phyloP scores from a whole-genome alignment of 805 yeast species.

The Saccharomycopsis synnaedendra region DNA sequence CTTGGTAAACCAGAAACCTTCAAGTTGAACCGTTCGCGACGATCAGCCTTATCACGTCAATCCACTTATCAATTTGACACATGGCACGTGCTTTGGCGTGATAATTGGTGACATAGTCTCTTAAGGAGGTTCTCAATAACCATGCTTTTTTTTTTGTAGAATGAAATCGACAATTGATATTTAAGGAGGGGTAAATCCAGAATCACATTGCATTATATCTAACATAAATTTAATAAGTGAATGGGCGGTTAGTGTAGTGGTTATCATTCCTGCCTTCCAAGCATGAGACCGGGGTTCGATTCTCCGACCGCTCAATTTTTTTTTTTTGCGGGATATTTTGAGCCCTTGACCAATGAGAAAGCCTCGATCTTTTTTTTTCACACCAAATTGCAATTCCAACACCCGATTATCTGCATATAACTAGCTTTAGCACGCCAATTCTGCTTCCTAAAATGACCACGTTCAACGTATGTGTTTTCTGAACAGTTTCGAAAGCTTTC shows the following conservation, averaged over 20 bases:
- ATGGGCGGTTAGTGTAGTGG: slow-evolving; percentile 14
- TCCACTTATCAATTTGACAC: too few species aligned
- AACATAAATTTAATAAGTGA: too few species aligned
- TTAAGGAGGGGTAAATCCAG: too few species aligned
- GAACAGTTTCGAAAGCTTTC: not conserved
- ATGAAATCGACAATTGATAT: too few species aligned
- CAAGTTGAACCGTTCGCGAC: too few species aligned
- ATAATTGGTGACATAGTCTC: too few species aligned
- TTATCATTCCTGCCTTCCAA: slow-evolving; percentile 18
- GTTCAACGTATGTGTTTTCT: not conserved
- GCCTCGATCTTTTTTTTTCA: not conserved
- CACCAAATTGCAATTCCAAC: not conserved
- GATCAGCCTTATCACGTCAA: too few species aligned
- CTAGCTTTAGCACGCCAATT: not conserved
- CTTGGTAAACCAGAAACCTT: too few species aligned
- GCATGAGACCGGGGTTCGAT: slow-evolving; percentile 17
- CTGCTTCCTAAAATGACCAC: slow-evolving; percentile 1
- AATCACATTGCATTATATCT: too few species aligned
- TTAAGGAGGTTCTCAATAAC: too few species aligned
- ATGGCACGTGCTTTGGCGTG: too few species aligned
- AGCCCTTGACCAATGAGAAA: not conserved
- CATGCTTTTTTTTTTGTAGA: too few species aligned
- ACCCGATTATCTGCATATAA: not conserved
- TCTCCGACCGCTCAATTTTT: slow-evolving; percentile 16
- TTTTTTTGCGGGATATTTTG: slow-evolving; percentile 4